phyloP scores from a whole-genome alignment of 225 moss, liverwort and hornwort species.

The Bryoerythrophyllum caledonicum region DNA sequence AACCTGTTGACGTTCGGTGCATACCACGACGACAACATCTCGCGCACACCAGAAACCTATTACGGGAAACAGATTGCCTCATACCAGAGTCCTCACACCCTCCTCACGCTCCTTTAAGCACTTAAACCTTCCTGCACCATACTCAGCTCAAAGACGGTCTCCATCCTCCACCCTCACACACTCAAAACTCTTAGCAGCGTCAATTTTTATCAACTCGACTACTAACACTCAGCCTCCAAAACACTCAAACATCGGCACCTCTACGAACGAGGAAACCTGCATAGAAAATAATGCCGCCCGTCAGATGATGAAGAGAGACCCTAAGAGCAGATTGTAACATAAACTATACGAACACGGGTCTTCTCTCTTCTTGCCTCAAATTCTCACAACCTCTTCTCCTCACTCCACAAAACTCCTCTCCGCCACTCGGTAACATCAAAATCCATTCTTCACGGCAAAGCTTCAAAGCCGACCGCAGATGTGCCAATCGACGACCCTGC shows the following conservation, averaged over 20 bases:
- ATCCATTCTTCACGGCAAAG: background rate
- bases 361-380: background rate
- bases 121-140: background rate
- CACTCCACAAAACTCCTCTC: background rate
- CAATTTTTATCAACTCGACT: background rate
- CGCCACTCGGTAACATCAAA: background rate
- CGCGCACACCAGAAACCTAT: constrained; percentile 4
- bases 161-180: background rate
- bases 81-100: background rate
- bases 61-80: background rate
- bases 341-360: background rate
- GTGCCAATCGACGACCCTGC: background rate
- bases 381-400: background rate
- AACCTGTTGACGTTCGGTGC: constrained; percentile 1
- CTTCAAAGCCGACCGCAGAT: background rate
- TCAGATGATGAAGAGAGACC: constrained; percentile 8
- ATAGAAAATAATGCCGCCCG: background rate
- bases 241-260: constrained; percentile 2
- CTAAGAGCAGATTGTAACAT: background rate
- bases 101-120: background rate
- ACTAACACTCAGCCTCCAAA: background rate
- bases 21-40: constrained; percentile 24
- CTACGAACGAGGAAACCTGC: background rate
- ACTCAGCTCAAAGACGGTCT: background rate
- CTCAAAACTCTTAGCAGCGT: background rate